Evolutionary conservation across 352 stramenopile genomes (phyloP).

Genomic region (Globisporangium radiosum): DNA sequence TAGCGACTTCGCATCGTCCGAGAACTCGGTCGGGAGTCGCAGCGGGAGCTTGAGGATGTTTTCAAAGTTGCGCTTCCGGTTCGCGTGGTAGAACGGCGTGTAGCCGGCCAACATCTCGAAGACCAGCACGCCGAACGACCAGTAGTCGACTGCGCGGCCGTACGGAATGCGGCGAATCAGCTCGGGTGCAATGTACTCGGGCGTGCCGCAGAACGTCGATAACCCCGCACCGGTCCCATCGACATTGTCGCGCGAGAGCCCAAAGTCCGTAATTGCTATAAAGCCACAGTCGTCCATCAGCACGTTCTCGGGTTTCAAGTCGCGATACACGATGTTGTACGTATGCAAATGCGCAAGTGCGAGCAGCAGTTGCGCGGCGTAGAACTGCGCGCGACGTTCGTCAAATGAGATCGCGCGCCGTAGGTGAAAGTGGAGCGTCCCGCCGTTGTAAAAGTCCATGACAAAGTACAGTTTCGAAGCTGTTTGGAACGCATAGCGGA

Average conservation of each 20-base stretch:
- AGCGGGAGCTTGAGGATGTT: constrained; percentile 80
- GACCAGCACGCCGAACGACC: constrained; percentile 79
- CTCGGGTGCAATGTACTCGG: constrained; percentile 87
- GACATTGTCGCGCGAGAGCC: constrained; percentile 73
- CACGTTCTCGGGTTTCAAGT: constrained; percentile 86
- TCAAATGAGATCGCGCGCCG: constrained; percentile 63
- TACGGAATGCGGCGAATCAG: constrained; percentile 71
- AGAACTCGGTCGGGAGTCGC: constrained; percentile 69
- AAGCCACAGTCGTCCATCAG: constrained; percentile 80
- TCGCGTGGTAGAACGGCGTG: constrained; percentile 74
- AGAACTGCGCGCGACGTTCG: constrained; percentile 61
- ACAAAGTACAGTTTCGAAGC: constrained; percentile 84
- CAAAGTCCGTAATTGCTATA: constrained; percentile 86
- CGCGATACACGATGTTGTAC: constrained; percentile 82
- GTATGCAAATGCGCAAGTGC: constrained; percentile 79
- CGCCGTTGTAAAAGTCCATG: constrained; percentile 87
- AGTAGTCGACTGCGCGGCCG: constrained; percentile 83
- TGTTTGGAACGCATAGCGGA: constrained; percentile 86
- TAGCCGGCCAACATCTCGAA: constrained; percentile 81
- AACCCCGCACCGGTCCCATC: constrained; percentile 72
- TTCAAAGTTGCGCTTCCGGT: constrained; percentile 82
- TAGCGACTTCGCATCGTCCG: constrained; percentile 64
- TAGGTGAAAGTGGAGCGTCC: constrained; percentile 80
- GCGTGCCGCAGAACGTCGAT: constrained; percentile 81
- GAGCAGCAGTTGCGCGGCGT: constrained; percentile 77